Evolutionary conservation across 306 rosid species (phyloP).

Genomic region (Prunus kanzakura): DNA sequence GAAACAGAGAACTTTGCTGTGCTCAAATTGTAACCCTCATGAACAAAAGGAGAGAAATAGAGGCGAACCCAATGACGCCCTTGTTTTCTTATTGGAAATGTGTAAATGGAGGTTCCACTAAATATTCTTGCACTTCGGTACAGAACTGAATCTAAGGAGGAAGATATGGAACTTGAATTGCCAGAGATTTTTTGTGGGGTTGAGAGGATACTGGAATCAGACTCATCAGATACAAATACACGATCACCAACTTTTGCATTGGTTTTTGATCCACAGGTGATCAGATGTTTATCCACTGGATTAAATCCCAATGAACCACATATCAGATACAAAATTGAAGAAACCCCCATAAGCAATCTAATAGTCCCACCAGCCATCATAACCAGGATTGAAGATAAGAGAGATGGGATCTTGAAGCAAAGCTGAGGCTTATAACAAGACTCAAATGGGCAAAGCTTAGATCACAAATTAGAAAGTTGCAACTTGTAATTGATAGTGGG

Average conservation of each 20-base stretch:
- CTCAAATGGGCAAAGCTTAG: not conserved
- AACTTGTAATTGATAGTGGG: not conserved
- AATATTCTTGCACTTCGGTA: conserved; percentile 55
- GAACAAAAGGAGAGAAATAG: conserved; percentile 50
- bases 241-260: conserved; percentile 40
- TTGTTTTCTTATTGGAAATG: conserved; percentile 40
- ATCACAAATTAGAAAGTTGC: not conserved
- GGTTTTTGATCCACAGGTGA: conserved; percentile 62
- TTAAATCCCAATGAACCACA: conserved; percentile 35
- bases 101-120: conserved; percentile 40
- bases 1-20: conserved; percentile 60
- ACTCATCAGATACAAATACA: conserved; percentile 42
- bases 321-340: conserved; percentile 26
- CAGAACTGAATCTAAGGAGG: conserved; percentile 35
- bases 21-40: conserved; percentile 38
- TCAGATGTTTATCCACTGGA: conserved; percentile 34
- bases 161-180: conserved; percentile 14
- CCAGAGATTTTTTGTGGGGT: conserved; percentile 30
- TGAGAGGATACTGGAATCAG: conserved; percentile 37
- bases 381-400: not conserved
- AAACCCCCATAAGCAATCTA: conserved; percentile 28
- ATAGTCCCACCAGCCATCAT: conserved; percentile 25
- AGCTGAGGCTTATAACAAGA: not conserved
- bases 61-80: conserved; percentile 72
- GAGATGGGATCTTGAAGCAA: not conserved